Evolutionary conservation across 805 yeast species (phyloP).

Genomic region (Saturnispora hagleri): DNA sequence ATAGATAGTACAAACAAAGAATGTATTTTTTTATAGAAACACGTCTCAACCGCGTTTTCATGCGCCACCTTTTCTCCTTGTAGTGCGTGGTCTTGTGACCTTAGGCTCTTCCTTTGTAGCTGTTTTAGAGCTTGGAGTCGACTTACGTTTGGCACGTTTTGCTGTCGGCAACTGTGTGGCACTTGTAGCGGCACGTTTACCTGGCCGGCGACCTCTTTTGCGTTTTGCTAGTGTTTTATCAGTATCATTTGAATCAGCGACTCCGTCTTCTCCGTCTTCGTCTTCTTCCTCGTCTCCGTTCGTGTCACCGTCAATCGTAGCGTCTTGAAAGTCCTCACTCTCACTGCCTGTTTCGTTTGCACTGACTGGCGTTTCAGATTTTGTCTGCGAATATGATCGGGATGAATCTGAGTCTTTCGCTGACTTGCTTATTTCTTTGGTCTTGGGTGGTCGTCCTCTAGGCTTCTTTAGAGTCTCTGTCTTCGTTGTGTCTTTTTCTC

Average conservation of each 20-base stretch:
- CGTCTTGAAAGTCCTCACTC: conserved; percentile 1
- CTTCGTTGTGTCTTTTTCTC: neutral
- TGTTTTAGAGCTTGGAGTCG: neutral
- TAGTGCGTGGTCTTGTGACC: neutral
- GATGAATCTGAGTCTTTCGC: neutral
- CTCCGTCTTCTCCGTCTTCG: neutral
- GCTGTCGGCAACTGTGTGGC: neutral
- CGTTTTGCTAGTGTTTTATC: neutral
- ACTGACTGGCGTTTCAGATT: neutral
- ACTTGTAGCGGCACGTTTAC: neutral
- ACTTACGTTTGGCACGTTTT: neutral
- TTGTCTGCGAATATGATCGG: neutral
- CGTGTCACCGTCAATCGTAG: neutral
- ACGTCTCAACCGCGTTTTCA: neutral
- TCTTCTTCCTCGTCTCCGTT: conserved; percentile 1
- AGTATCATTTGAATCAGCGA: neutral
- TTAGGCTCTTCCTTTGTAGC: neutral
- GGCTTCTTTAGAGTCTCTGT: neutral
- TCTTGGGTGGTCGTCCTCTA: conserved; percentile 6
- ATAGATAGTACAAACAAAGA: neutral
- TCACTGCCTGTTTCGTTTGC: conserved; percentile 4
- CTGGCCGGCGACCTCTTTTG: neutral
- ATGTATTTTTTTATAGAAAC: neutral
- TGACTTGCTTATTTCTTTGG: neutral
- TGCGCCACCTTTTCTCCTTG: conserved; percentile 2